Base-by-base conservation (phyloP, 192 early-diverging fungal species). In the Borealophlyctis nickersoniae region DNA sequence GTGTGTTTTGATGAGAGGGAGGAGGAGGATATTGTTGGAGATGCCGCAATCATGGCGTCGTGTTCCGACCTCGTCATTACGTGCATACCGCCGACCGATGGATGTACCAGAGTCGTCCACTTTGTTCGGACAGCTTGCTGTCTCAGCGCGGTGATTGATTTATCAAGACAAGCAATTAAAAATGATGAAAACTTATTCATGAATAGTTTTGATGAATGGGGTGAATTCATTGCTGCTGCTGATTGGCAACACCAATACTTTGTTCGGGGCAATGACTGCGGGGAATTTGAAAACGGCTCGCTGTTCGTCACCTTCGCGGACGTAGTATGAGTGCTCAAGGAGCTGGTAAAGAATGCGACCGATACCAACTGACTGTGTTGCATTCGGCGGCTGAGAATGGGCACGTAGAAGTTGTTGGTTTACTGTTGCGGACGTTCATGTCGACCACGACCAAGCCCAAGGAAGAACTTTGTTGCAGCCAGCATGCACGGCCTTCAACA, bases 311-410 rank as follows among this genome's bases (percentile, higher is more conserved):
- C 81, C 91, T 27, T 89, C 88, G 63, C 97, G 92, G 23, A 82
- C 84, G 82, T 83, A 97, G 81, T 85, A 98, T 55, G 87, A 84
- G 76, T 99, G 97, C 77, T 99, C 97, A 63, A 99, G 79, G 30
- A 98, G 88, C 48, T 92, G 87, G 76, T 96, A 95, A 58, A 99
- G 76, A 53, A 99, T 98, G 65, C 97, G 93, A 58, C 95, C 94
- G 60, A 99, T 89, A 82, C 95, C 97, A 77, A 99, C 98, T 30
- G 97, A 98, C n/a, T n/a, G n/a, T n/a, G n/a, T n/a, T n/a, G n/a
- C n/a, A n/a, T n/a, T n/a, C n/a, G n/a, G n/a, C n/a, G n/a, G n/a
- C n/a, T n/a, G n/a, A n/a, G n/a, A n/a, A n/a, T n/a, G n/a, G n/a
- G n/a, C n/a, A n/a, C n/a, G n/a, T n/a, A n/a, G n/a, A n/a, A n/a